phyloP scores from a whole-genome alignment of 139 green algal species.

The Chlamydomonas sp. region DNA sequence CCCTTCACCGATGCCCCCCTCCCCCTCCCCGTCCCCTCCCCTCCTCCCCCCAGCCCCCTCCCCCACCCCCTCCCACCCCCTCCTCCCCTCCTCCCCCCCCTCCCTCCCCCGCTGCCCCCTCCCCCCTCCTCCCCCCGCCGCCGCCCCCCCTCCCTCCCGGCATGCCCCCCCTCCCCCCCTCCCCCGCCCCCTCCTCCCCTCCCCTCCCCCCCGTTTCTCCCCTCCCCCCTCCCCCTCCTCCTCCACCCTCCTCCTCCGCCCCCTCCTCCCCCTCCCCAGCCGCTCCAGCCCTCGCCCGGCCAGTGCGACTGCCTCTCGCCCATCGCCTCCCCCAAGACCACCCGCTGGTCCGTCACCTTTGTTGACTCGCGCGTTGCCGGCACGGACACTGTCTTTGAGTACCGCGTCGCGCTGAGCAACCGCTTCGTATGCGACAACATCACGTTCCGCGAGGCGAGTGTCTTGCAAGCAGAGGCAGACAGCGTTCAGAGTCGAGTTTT shows the following conservation, averaged over 20 bases:
- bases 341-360: conserved; percentile 22
- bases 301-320: conserved; percentile 34
- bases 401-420: background rate
- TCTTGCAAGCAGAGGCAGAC: too few species aligned
- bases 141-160: background rate
- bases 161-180: conserved; percentile 12
- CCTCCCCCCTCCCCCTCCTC: conserved; percentile 6
- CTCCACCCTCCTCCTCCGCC: conserved; percentile 8
- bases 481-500: too few species aligned
- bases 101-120: conserved; percentile 10
- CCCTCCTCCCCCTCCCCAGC: conserved; percentile 15
- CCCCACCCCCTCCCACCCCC: conserved; percentile 1
- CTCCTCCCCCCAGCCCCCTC: background rate
- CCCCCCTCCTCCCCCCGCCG: background rate
- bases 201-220: conserved; percentile 1
- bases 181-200: background rate
- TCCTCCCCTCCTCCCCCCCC: background rate
- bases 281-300: background rate
- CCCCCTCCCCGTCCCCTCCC: background rate
- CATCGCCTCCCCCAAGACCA: conserved; percentile 21
- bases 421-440: background rate
- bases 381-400: conserved; percentile 1
- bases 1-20: background rate
- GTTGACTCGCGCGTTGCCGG: background rate
- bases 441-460: too few species aligned